These are phyloP conservation scores for Bipolaris bicolor DNA, from an alignment of 2,329 filamentous ascomycete genomes.

Conservation along the genomic window DNA sequence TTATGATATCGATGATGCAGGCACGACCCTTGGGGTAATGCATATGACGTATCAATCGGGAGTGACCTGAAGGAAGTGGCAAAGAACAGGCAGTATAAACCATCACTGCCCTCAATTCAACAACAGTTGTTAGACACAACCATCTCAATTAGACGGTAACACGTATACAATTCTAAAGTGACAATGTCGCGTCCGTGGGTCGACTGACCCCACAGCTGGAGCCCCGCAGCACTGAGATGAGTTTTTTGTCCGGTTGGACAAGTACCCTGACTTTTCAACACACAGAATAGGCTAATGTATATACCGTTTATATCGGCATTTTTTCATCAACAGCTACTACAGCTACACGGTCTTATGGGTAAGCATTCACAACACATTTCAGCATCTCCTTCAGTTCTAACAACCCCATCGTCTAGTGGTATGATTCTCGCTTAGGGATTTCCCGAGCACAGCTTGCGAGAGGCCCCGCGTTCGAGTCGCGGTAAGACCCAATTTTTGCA, in stretches of 20 bases:
- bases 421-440: slow-evolving; percentile 73
- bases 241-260: not conserved
- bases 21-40: slow-evolving; percentile 14
- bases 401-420: slow-evolving; percentile 59
- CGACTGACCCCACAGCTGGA: not conserved
- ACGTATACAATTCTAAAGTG: not conserved
- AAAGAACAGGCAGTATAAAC: not conserved
- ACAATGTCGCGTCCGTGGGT: not conserved
- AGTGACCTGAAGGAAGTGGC: not conserved
- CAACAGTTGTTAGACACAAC: too few species aligned
- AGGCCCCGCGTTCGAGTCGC: slow-evolving; percentile 44
- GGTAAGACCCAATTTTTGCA: slow-evolving; percentile 18
- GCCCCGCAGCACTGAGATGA: not conserved
- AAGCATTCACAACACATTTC: not conserved
- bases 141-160: too few species aligned
- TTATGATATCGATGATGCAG: slow-evolving; percentile 13
- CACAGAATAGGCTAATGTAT: too few species aligned
- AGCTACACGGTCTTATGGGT: not conserved
- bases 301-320: too few species aligned
- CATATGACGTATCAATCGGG: slow-evolving; percentile 11
- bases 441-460: slow-evolving; percentile 31
- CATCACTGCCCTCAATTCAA: too few species aligned
- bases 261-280: too few species aligned
- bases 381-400: not conserved
- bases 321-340: slow-evolving; percentile 3